Conservation (phyloP, 352 stramenopile genomes). For the Globisporangium irregulare region DNA sequence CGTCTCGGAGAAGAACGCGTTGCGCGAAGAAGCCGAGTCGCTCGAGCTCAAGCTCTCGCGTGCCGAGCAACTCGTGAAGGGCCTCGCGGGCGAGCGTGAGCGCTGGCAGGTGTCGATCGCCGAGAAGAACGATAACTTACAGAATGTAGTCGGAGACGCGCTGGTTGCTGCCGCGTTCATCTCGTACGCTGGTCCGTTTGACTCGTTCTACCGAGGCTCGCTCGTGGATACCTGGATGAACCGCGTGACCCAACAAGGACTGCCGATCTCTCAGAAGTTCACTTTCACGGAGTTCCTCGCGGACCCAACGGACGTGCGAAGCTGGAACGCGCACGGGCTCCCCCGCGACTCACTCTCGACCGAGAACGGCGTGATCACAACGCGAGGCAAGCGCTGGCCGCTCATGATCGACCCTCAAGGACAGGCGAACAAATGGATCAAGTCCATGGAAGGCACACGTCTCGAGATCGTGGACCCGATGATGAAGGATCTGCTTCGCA, state of each 20-base stretch:
- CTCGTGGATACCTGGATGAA: conserved; percentile 90
- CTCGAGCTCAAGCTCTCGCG: conserved; percentile 92
- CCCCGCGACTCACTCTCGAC: conserved; percentile 92
- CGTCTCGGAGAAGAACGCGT: conserved; percentile 92
- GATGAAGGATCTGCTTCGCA: conserved; percentile 93
- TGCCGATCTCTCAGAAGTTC: conserved; percentile 88
- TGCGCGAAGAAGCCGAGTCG: conserved; percentile 90
- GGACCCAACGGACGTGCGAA: conserved; percentile 91
- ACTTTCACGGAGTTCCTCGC: conserved; percentile 92
- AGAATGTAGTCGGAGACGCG: conserved; percentile 90
- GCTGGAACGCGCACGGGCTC: conserved; percentile 94
- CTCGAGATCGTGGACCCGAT: conserved; percentile 94
- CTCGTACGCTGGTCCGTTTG: conserved; percentile 95
- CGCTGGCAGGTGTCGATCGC: conserved; percentile 92
- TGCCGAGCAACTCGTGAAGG: conserved; percentile 93
- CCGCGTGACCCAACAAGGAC: conserved; percentile 71
- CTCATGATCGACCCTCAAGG: conserved; percentile 97
- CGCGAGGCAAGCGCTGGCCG: conserved; percentile 91
- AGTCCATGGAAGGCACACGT: conserved; percentile 87
- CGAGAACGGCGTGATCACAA: conserved; percentile 96
- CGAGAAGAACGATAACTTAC: conserved; percentile 85
- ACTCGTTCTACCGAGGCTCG: conserved; percentile 87
- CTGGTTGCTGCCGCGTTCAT: conserved; percentile 93
- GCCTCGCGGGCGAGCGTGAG: conserved; percentile 91
- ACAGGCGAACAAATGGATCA: conserved; percentile 97